phyloP scores from a whole-genome alignment of 1,139 yeast species.

The Yamadazyma blattariae region DNA sequence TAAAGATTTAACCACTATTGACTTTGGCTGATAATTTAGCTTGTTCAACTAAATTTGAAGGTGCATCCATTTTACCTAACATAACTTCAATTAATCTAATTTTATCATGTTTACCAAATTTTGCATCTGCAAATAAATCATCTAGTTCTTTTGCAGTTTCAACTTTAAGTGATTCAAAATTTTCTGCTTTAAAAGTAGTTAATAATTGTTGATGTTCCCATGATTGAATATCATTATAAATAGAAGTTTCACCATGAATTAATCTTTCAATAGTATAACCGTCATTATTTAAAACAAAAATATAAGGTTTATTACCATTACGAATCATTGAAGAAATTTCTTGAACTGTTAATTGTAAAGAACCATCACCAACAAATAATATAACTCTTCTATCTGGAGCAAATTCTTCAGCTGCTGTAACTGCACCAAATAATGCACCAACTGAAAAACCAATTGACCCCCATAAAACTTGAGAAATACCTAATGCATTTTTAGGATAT shows the following conservation, averaged over 20 bases:
- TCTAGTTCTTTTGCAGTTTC: constrained; percentile 26
- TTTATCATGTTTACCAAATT: constrained; percentile 27
- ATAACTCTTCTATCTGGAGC: constrained; percentile 33
- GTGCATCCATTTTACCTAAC: constrained; percentile 37
- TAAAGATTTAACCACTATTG: too few relatives aligned
- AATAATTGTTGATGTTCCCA: constrained; percentile 36
- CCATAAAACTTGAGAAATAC: constrained; percentile 53
- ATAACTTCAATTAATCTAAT: constrained; percentile 35
- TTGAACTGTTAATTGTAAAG: constrained; percentile 43
- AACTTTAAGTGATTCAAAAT: constrained; percentile 24
- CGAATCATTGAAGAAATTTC: constrained; percentile 40
- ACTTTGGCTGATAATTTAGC: constrained; percentile 23
- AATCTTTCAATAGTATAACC: constrained; percentile 42
- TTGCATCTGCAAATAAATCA: constrained; percentile 23
- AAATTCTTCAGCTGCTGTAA: constrained; percentile 44
- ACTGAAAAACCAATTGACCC: constrained; percentile 88
- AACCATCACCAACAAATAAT: constrained; percentile 41
- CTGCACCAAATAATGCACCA: constrained; percentile 83
- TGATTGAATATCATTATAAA: constrained; percentile 37
- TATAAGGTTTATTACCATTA: constrained; percentile 28
- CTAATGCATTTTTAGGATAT: constrained; percentile 33
- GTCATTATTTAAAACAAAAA: constrained; percentile 37
- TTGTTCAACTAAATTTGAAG: constrained; percentile 29
- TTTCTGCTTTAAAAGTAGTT: constrained; percentile 28
- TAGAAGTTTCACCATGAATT: constrained; percentile 35